Evolutionary conservation across 495 filamentous ascomycete genomes (phyloP), one percentile per base, ranked within the genome.

Genomic region (Cudoniella acicularis): DNA sequence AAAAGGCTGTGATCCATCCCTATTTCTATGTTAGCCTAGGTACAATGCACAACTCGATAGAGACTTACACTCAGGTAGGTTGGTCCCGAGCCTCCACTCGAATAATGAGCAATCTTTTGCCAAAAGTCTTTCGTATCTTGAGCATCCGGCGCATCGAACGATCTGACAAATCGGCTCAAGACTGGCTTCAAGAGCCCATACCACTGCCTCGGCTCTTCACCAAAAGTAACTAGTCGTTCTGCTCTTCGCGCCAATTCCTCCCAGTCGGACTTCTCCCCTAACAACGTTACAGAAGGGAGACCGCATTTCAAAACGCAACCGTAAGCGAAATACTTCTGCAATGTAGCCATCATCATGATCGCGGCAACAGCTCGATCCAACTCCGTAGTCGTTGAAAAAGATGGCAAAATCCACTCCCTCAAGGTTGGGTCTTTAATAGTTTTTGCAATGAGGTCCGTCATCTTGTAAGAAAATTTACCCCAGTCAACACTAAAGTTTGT

Each of bases 281-380:
- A 65, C 10, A 83, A 61, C 1, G 79, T 82, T 8, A 82, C 76
- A 1, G 71, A 72, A 13, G 81, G 78, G 4, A 84, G 64, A 0
- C 79, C 79, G 55, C 80, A 82, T 1, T 2, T 10, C 17, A 69
- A 69, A 22, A 66, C 64, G 64, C 66, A 71, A 30, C 57, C 64
- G 50, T 74, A 79, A 36, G 64, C 64, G 63, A 77, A 79, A 51
- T 75, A 79, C 21, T 70, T 70, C 61, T 78, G 75, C 68, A 78
- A 69, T 27, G 73, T 70, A 47, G 71, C 73, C 71, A 79, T 75
- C 63, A 79, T 72, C 10, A 77, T 61, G 51, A 78, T 64, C 49
- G 72, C 65, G 1, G 76, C 74, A 17, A 36, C 17, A 13, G 2
- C 67, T 52, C 70, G 66, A 60, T 80, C 77, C 9, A 58, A 52